phyloP scores from a whole-genome alignment of 192 early-diverging fungal species.

The Lunasporangiospora selenospora region DNA sequence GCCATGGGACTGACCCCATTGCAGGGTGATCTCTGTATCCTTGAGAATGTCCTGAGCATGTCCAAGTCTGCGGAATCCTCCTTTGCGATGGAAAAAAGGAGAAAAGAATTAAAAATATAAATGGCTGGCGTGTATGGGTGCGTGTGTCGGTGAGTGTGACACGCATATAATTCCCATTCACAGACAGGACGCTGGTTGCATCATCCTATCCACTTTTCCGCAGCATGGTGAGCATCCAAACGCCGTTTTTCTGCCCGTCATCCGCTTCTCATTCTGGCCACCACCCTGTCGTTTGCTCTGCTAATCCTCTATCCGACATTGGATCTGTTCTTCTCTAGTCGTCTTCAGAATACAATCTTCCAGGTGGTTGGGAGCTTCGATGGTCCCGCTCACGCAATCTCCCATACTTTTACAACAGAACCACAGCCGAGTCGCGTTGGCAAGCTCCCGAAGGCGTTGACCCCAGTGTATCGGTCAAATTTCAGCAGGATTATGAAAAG shows the following conservation, averaged over 20 bases:
- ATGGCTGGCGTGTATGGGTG: too few relatives aligned
- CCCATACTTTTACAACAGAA: slow-evolving; percentile 83
- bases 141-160: too few relatives aligned
- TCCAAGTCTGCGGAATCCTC: not conserved
- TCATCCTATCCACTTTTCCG: too few relatives aligned
- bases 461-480: slow-evolving; percentile 23
- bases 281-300: not conserved
- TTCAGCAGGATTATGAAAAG: slow-evolving; percentile 48
- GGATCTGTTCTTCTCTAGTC: slow-evolving; percentile 4
- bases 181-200: too few relatives aligned
- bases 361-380: slow-evolving; percentile 75
- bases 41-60: not conserved
- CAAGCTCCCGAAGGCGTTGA: slow-evolving; percentile 66
- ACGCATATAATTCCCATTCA: too few relatives aligned
- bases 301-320: too few relatives aligned
- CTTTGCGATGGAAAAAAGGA: not conserved
- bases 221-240: not conserved
- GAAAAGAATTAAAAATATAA: too few relatives aligned
- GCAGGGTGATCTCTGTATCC: not conserved
- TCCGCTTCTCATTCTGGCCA: not conserved
- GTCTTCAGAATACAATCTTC: slow-evolving; percentile 51
- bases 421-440: slow-evolving; percentile 77
- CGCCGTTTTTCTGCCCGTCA: not conserved
- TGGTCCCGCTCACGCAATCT: slow-evolving; percentile 68
- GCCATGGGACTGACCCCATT: too few relatives aligned